phyloP scores from a whole-genome alignment of 441 rosid species.

The Melastoma candidum region DNA sequence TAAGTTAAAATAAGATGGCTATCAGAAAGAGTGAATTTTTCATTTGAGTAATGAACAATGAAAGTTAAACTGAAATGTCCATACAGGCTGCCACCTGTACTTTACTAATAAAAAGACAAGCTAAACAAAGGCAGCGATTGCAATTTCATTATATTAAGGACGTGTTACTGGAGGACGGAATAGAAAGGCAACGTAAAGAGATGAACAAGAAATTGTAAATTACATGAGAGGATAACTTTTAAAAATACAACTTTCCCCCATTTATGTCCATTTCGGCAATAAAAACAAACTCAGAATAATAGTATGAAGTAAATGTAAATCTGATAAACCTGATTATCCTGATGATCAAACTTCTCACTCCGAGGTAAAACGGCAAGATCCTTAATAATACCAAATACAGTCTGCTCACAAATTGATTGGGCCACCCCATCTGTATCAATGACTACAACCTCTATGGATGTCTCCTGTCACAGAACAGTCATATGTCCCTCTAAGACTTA shows the following conservation, averaged over 20 bases:
- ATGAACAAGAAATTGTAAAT: too few species aligned
- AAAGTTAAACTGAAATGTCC: constrained; percentile 7
- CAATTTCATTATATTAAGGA: too few species aligned
- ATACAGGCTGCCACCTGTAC: too few species aligned
- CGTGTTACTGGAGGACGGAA: too few species aligned
- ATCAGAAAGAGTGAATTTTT: constrained; percentile 7
- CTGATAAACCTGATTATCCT: constrained; percentile 38
- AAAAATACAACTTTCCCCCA: too few species aligned
- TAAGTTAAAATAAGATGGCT: constrained; percentile 12
- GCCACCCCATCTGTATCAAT: constrained; percentile 71
- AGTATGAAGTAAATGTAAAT: neutral
- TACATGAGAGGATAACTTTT: too few species aligned
- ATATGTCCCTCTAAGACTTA: constrained; percentile 15
- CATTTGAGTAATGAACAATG: constrained; percentile 4
- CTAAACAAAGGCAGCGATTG: too few species aligned
- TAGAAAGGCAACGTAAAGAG: too few species aligned
- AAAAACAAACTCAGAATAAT: too few species aligned
- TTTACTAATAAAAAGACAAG: too few species aligned
- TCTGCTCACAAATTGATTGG: constrained; percentile 76
- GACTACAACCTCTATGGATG: constrained; percentile 80
- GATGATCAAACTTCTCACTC: constrained; percentile 37
- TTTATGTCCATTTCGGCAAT: too few species aligned
- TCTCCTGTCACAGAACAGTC: constrained; percentile 47
- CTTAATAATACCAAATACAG: constrained; percentile 80
- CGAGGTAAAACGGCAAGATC: constrained; percentile 73